Evolutionary conservation across 2,329 filamentous ascomycete genomes (phyloP).

Genomic region (Phyllosticta paracitricarpa): DNA sequence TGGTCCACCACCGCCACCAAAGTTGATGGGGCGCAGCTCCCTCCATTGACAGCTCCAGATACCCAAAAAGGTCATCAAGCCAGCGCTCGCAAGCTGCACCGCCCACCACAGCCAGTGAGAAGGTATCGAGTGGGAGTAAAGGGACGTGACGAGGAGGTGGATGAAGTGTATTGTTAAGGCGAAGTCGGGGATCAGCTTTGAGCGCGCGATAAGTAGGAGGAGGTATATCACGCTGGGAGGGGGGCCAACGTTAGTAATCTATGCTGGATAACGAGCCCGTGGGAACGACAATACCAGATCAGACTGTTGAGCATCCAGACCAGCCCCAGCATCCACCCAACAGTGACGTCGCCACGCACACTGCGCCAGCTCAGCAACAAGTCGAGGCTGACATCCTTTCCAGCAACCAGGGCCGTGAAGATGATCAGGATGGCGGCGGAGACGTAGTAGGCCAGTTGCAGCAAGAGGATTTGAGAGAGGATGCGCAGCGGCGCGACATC

Average conservation of each 20-base stretch:
- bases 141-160: conserved; percentile 64
- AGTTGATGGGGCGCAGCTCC: conserved; percentile 79
- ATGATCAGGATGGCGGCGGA: conserved; percentile 52
- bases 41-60: conserved; percentile 89
- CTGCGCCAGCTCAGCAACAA: conserved; percentile 55
- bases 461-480: conserved; percentile 53
- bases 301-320: conserved; percentile 59
- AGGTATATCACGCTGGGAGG: conserved; percentile 69
- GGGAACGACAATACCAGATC: conserved; percentile 44
- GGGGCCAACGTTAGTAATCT: background rate
- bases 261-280: background rate
- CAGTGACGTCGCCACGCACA: conserved; percentile 56
- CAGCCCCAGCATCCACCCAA: conserved; percentile 58
- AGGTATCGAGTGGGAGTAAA: conserved; percentile 72
- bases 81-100: conserved; percentile 50
- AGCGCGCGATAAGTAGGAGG: conserved; percentile 72
- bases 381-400: conserved; percentile 47
- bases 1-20: conserved; percentile 50
- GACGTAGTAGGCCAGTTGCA: conserved; percentile 56
- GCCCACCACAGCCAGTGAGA: conserved; percentile 80
- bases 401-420: conserved; percentile 58
- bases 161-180: conserved; percentile 79
- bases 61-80: conserved; percentile 59
- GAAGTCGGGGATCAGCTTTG: conserved; percentile 92
- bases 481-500: conserved; percentile 60